phyloP scores from a whole-genome alignment of 352 stramenopile genomes.

The Pythium periplocum region DNA sequence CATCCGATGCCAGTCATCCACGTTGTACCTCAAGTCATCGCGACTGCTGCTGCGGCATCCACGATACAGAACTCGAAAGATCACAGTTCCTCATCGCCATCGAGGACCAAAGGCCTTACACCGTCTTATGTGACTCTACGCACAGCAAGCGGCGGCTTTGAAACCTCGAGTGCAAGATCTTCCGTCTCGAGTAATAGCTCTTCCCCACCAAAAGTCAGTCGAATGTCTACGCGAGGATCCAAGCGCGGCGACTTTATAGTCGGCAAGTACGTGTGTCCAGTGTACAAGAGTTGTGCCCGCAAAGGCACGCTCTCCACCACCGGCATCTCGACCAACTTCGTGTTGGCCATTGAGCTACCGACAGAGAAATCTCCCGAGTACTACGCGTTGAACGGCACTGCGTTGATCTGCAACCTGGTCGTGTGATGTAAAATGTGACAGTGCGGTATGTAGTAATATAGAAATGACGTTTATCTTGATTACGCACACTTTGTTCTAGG shows the following conservation, averaged over 20 bases:
- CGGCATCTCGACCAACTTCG: conserved; percentile 91
- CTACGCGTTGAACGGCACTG: conserved; percentile 89
- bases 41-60: background rate
- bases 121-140: conserved; percentile 22
- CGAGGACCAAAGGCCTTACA: conserved; percentile 18
- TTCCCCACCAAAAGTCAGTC: background rate
- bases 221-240: conserved; percentile 3
- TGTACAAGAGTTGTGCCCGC: conserved; percentile 89
- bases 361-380: conserved; percentile 63
- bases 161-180: conserved; percentile 23
- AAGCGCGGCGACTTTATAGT: background rate
- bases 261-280: conserved; percentile 79
- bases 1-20: conserved; percentile 83
- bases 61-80: background rate
- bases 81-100: conserved; percentile 4
- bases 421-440: conserved; percentile 9
- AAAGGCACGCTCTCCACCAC: conserved; percentile 91
- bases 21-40: conserved; percentile 55
- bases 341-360: conserved; percentile 86
- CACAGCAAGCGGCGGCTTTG: conserved; percentile 14
- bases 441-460: background rate
- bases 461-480: background rate
- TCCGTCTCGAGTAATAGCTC: conserved; percentile 1
- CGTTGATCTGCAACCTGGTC: conserved; percentile 80
- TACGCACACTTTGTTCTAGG: conserved; percentile 1